phyloP scores from a whole-genome alignment of 495 filamentous ascomycete genomes.

The Sordaria brevicollis region DNA sequence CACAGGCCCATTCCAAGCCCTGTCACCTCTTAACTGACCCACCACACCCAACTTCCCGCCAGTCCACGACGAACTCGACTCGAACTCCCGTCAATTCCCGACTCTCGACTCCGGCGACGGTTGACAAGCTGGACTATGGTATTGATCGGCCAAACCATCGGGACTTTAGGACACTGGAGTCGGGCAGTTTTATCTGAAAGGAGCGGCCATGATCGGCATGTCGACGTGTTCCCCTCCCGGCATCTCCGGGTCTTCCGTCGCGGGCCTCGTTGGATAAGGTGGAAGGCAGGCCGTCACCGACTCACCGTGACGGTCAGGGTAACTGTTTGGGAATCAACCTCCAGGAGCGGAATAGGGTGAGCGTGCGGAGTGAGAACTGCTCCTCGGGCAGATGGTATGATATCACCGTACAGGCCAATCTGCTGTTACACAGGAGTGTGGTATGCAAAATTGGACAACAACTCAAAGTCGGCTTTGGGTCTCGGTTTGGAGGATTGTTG shows the following conservation, averaged over 20 bases:
- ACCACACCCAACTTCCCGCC: not conserved
- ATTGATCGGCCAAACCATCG: not conserved
- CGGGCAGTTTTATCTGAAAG: not conserved
- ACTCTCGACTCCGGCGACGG: not conserved
- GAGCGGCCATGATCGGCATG: not conserved
- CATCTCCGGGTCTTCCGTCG: not conserved
- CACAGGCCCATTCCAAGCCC: not conserved
- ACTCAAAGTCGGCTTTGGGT: not conserved
- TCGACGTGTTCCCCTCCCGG: not conserved
- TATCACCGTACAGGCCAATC: not conserved
- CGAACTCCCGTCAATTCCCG: too few species aligned
- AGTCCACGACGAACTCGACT: too few species aligned
- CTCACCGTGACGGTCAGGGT: not conserved
- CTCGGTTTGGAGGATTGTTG: not conserved
- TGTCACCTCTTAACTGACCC: not conserved
- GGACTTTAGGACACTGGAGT: not conserved
- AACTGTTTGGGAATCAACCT: not conserved
- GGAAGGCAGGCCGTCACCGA: not conserved
- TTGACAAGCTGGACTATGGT: not conserved
- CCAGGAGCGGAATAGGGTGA: not conserved
- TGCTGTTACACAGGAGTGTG: not conserved
- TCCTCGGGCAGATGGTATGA: not conserved
- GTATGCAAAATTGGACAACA: not conserved
- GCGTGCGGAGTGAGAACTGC: not conserved
- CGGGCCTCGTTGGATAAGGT: not conserved